Evolutionary conservation across 2,329 filamentous ascomycete species (phyloP), one percentile per base, ranked within the genome.

Genomic region (Myriosclerotinia scirpicola): DNA sequence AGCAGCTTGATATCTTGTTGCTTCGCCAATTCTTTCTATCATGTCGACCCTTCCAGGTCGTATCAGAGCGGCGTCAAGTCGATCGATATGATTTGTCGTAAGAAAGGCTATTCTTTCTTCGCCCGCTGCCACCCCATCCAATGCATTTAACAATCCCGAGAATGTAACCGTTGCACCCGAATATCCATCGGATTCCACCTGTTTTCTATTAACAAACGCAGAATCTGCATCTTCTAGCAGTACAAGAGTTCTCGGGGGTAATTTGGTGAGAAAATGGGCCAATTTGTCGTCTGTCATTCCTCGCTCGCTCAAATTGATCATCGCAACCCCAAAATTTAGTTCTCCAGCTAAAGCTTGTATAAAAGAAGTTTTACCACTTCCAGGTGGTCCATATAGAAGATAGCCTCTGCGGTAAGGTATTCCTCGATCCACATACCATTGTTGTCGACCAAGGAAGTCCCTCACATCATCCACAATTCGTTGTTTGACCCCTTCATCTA

Each of bases 71-170:
- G 92, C 90, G 87, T 90, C 75, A 1, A 98, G 84, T 52, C 92
- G 85, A 71, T 97, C 93, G 48, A 97, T 87, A 75, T 97, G 92
- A 75, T 99, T 99, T 3, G 95, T 99, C 0, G 95, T 99, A 5
- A 99, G 82, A 78, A 99, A 97, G 1, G 96, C 88, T 69, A 99
- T 91, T 64, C 95, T 87, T 80, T 98, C 94, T 77, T 98, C 95
- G 15, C 93, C 92, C 62, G 93, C 96, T 8, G 93, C 93, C n/a
- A 98, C 87, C 1, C 95, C 95, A 70, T 99, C 95, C 17, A 94
- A 78, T 0, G 91, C 90, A 74, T 93, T 93, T 48, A 98, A 81
- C 26, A 98, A 81, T 0, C 94, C 94, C 0, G 94, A 98, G 74
- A 97, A 98, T 0, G 95, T 99, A 61, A 70, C 74, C n/a, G 63